phyloP scores from a whole-genome alignment of 148 eudicot genomes.

The Rhododendron griersonianum region DNA sequence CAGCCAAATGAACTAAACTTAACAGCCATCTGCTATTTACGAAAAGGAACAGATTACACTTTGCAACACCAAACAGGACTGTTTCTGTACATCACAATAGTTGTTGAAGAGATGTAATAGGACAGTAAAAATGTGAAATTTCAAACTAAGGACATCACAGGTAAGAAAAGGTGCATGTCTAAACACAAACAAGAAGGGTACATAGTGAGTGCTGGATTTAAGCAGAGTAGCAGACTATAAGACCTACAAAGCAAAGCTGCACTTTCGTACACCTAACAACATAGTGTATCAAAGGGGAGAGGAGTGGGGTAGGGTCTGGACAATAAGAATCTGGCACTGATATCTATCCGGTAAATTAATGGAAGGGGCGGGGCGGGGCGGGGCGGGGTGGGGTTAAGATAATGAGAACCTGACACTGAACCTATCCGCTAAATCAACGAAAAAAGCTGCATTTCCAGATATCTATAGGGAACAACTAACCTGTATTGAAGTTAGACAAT shows the following conservation, averaged over 20 bases:
- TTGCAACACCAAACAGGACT: neutral
- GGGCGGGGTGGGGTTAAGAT: neutral
- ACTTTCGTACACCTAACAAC: neutral
- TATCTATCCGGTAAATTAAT: neutral
- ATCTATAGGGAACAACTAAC: conserved; percentile 10
- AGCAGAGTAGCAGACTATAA: neutral
- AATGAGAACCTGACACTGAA: neutral
- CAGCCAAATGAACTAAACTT: neutral
- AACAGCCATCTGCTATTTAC: neutral
- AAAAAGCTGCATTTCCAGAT: neutral
- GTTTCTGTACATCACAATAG: neutral
- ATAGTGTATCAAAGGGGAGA: neutral
- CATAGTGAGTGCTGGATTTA: neutral
- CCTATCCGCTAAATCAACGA: neutral
- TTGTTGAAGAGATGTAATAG: neutral
- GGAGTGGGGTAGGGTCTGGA: neutral
- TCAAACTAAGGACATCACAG: neutral
- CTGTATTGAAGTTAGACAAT: conserved; percentile 33
- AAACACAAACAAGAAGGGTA: neutral
- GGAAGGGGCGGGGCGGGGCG: neutral
- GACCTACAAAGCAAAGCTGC: neutral
- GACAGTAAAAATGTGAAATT: neutral
- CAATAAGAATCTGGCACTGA: neutral
- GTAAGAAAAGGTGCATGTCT: neutral
- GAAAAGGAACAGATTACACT: neutral